Evolutionary conservation across 140 eudicot species (phyloP), one percentile per base, ranked within the genome.

Genomic region (Senecio squalidus): DNA sequence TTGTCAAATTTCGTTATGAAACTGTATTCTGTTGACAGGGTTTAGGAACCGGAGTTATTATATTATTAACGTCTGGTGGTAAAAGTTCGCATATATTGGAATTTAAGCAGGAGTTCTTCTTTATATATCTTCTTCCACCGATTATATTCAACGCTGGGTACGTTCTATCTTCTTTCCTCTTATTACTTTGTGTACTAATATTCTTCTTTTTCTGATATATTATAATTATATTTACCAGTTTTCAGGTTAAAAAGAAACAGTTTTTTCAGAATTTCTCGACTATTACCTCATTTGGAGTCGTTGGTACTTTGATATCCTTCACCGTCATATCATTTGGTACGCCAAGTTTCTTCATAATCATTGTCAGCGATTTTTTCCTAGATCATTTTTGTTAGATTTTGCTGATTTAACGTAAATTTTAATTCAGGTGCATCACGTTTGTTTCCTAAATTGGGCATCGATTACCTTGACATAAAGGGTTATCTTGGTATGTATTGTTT

Each of bases 241-340:
- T 85, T 61, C 90, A 85, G 84, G 95, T 85, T 34, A 85, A 85
- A 61, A 85, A 85, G 82, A 85, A 85, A 52, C 90, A 73, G 13
- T 85, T 85, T 72, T 85, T 85, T 44, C 79, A 84, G 55, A 85
- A 85, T 65, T 81, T 85, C 75, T 66, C 70, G 27, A 85, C 84
- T 48, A 85, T 85, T 43, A 73, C 73, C 73, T 65, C 81, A 53
- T 85, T 82, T 59, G 95, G 89, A 58, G 90, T 84, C 27, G 25
- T 82, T 53, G 95, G 95, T 25, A 82, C 95, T 20, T 31, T 85
- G 65, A 64, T 85, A 76, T 81, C 95, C 56, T 85, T 85, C 64
- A 58, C 58, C 64, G 53, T 85, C 58, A 78, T 85, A 55, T 82
- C 89, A 14, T 52, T 85, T 20, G 90, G 95, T 85, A 85, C 20